phyloP scores from a whole-genome alignment of 148 eudicot species.

The Cornus controversa region DNA sequence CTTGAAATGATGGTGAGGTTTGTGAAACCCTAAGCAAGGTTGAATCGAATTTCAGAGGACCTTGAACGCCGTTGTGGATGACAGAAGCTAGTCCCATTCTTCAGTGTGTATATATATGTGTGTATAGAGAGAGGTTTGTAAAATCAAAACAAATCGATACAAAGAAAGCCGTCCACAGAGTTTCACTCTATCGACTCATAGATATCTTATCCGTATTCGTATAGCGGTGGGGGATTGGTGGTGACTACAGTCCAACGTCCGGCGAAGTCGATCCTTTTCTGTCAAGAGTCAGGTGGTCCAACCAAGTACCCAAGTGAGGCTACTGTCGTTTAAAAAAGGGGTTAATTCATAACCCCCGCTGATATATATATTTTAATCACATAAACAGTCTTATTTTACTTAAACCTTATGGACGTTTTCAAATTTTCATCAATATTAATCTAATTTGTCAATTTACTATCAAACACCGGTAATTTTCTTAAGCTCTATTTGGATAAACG shows the following conservation, averaged over 20 bases:
- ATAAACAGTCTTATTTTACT: too few relatives aligned
- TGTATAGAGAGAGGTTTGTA: neutral
- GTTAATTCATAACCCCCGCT: too few relatives aligned
- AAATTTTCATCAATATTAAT: too few relatives aligned
- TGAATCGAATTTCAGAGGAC: constrained; percentile 26
- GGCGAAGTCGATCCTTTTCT: neutral
- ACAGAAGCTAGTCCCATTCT: constrained; percentile 49
- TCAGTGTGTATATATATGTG: neutral
- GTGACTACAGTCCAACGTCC: neutral
- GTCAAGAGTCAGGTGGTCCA: neutral
- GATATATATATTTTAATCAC: too few relatives aligned
- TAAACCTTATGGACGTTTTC: too few relatives aligned
- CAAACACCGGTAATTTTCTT: too few relatives aligned
- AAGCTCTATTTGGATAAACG: too few relatives aligned
- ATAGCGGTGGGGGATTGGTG: neutral
- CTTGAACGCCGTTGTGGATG: constrained; percentile 30
- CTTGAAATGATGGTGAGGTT: neutral
- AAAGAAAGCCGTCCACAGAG: neutral
- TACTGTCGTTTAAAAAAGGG: neutral
- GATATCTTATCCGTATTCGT: neutral
- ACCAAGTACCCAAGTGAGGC: neutral
- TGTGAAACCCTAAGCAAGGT: constrained; percentile 19
- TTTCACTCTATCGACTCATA: neutral
- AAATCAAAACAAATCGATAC: neutral
- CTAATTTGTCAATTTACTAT: too few relatives aligned